A percentile compares a stretch with the other conserved stretches of the same genome.
Conservation (phyloP, 176 grass and related monocot species). For the Lolium multiflorum region DNA sequence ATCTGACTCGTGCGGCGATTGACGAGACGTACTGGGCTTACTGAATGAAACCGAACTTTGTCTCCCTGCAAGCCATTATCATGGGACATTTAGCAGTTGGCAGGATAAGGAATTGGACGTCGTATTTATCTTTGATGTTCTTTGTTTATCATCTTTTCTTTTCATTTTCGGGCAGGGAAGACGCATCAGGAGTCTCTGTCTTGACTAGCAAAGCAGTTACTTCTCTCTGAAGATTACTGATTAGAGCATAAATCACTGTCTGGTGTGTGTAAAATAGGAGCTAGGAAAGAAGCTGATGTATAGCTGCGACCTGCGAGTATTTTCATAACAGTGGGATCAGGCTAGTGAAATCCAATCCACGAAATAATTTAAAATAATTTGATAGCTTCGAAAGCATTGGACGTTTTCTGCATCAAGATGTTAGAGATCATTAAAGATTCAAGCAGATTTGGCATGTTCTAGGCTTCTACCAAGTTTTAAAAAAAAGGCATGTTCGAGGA, state of each 20-base stretch:
- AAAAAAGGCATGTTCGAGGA: too few relatives aligned
- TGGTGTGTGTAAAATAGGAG: not conserved
- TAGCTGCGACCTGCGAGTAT: not conserved
- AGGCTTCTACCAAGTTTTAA: too few relatives aligned
- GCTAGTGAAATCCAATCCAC: too few relatives aligned
- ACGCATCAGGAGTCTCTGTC: conserved; percentile 10
- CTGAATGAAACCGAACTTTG: conserved; percentile 12
- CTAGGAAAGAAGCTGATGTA: not conserved
- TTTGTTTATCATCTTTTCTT: not conserved
- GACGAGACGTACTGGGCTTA: not conserved
- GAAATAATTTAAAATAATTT: too few relatives aligned
- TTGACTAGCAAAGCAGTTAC: conserved; percentile 5
- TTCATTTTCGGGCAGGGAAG: conserved; percentile 31
- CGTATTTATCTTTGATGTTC: too few relatives aligned
- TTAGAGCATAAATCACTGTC: conserved; percentile 45
- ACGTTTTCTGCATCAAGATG: too few relatives aligned
- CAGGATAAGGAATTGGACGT: not conserved
- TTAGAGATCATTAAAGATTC: too few relatives aligned
- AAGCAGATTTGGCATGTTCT: too few relatives aligned
- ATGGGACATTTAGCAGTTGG: conserved; percentile 8
- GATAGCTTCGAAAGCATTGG: too few relatives aligned
- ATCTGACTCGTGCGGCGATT: not conserved
- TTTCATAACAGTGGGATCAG: not conserved
- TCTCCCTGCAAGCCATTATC: conserved; percentile 14
- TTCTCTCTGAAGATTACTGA: not conserved